phyloP scores from a whole-genome alignment of 108 stramenopile genomes.

The Chaetoceros tenuissimus region DNA sequence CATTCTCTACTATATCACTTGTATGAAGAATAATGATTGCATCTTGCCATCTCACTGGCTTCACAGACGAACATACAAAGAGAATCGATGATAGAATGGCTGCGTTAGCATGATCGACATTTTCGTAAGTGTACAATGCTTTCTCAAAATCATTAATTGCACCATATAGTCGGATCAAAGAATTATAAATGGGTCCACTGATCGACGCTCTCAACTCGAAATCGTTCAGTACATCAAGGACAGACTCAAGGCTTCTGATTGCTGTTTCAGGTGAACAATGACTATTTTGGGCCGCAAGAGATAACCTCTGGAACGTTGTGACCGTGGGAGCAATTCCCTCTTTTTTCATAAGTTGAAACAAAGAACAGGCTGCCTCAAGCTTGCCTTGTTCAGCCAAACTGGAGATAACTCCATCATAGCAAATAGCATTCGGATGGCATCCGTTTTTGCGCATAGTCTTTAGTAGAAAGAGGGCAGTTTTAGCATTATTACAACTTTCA shows the following conservation, averaged over 20 bases:
- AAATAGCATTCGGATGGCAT: conserved; percentile 26
- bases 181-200: conserved; percentile 40
- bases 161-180: conserved; percentile 38
- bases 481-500: conserved; percentile 29
- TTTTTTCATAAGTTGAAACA: conserved; percentile 43
- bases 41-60: conserved; percentile 37
- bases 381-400: conserved; percentile 29
- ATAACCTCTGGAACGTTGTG: conserved; percentile 27
- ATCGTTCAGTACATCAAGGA: no score
- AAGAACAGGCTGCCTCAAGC: conserved; percentile 29
- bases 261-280: no score
- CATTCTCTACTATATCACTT: conserved; percentile 37
- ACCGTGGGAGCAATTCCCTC: conserved; percentile 17
- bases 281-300: no score
- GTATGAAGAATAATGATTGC: conserved; percentile 45
- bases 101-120: conserved; percentile 34
- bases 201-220: conserved; percentile 4
- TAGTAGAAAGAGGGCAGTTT: not conserved
- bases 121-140: conserved; percentile 28
- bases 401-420: conserved; percentile 54
- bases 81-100: conserved; percentile 55
- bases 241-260: no score
- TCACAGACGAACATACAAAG: conserved; percentile 28
- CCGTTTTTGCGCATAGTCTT: not conserved
- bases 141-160: conserved; percentile 23